These are phyloP conservation scores for Effrenium voratum DNA, from an alignment of 73 alveolate genomes.

Conservation along the genomic window DNA sequence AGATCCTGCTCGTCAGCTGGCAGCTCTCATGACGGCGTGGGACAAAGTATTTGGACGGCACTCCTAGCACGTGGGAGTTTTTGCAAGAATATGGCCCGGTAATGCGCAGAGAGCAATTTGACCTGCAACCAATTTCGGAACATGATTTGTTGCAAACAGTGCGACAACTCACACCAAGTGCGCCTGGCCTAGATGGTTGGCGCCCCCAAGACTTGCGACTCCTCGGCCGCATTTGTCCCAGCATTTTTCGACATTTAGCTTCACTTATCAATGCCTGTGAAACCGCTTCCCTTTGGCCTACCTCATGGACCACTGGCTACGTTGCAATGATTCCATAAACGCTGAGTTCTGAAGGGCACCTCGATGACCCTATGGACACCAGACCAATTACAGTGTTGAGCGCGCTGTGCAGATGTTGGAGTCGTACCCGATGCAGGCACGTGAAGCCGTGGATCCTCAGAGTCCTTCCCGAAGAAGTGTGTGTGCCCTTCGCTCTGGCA, in stretches of 20 bases:
- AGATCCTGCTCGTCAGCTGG: background rate
- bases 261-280: background rate
- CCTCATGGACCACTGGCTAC: slow-evolving; percentile 28
- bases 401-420: background rate
- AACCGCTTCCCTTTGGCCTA: background rate
- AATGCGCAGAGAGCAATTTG: background rate
- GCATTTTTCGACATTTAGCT: background rate
- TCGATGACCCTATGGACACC: background rate
- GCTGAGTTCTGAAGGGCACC: background rate
- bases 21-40: background rate
- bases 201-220: background rate
- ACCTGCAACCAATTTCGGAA: background rate
- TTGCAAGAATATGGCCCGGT: slow-evolving; percentile 1
- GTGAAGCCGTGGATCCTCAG: background rate
- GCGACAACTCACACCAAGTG: background rate
- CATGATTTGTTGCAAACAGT: background rate
- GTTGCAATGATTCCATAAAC: background rate
- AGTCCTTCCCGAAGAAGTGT: background rate
- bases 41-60: slow-evolving; percentile 8
- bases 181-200: slow-evolving; percentile 4
- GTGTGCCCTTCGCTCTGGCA: background rate
- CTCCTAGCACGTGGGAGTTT: background rate
- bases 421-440: background rate
- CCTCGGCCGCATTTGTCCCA: background rate
- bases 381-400: background rate